Base-by-base conservation (phyloP, 1,284 basidiomycete genomes). In the Kwoniella shivajii region DNA sequence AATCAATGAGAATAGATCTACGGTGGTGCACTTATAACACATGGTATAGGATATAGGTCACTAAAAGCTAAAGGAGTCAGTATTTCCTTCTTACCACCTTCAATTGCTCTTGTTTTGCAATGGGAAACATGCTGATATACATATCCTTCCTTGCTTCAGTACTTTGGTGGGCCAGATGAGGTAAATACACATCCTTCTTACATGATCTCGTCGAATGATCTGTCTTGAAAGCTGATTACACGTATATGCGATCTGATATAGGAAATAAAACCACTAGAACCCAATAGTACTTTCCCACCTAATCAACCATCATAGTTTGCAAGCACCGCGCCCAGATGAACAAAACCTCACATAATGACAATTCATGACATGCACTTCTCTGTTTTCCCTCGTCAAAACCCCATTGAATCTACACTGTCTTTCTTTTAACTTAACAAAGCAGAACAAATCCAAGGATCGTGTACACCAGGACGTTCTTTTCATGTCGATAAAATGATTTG, bases 41-140 rank as follows among this genome's bases (percentile, higher is more conserved):
- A 64, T 53, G 59, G 63, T 34, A 56, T 64, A 20, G 55, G 54
- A 18, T 52, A 45, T 29, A 47, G 63, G 43, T 43, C 56, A 22
- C 26, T 61, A 22, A 58, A 49, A 48, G 46, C 59, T 16, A 47
- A 47, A 50, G 59, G 56, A 2, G 62, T 64, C 30, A 34, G 62
- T 58, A n/a, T 18, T n/a, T n/a, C n/a, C n/a, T n/a, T n/a, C n/a
- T n/a, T n/a, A n/a, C n/a, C n/a, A n/a, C n/a, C n/a, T n/a, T n/a
- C n/a, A n/a, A n/a, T n/a, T n/a, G n/a, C n/a, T n/a, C n/a, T n/a
- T n/a, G n/a, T n/a, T n/a, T n/a, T n/a, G n/a, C n/a, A n/a, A n/a
- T n/a, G n/a, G n/a, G n/a, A n/a, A n/a, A n/a, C n/a, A n/a, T n/a
- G n/a, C 54, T 54, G 54, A 60, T 18, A 33, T 3, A 27, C 5